Evolutionary conservation across 169 alveolate species (phyloP).

Genomic region (Babesia bigemina): DNA sequence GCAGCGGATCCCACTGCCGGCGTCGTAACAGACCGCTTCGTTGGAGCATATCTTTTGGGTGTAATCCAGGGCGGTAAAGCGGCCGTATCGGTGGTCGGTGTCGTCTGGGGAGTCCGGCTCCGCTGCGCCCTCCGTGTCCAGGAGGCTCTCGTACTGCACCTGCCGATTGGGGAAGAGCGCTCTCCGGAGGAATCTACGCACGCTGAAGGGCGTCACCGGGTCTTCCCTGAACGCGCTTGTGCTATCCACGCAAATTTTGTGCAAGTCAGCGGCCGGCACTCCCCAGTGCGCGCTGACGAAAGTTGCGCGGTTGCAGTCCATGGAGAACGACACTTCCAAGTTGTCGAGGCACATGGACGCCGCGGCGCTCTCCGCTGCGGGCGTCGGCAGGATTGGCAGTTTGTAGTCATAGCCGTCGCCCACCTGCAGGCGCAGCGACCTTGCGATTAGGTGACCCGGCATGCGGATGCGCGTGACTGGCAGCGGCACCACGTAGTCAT

Average conservation of each 20-base stretch:
- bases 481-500: slow-evolving; percentile 20
- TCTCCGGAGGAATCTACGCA: background rate
- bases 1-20: slow-evolving; percentile 47
- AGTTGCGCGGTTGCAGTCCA: slow-evolving; percentile 58
- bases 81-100: slow-evolving; percentile 16
- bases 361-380: background rate
- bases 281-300: slow-evolving; percentile 74
- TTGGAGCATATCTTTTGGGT: slow-evolving; percentile 35
- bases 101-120: slow-evolving; percentile 3
- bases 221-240: background rate
- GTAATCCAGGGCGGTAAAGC: slow-evolving; percentile 33
- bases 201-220: background rate
- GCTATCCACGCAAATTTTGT: slow-evolving; percentile 25
- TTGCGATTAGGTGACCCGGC: slow-evolving; percentile 49
- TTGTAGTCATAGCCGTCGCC: background rate
- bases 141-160: slow-evolving; percentile 17
- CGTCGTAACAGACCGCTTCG: slow-evolving; percentile 53
- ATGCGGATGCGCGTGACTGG: slow-evolving; percentile 56
- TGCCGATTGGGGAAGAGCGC: background rate
- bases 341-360: slow-evolving; percentile 8
- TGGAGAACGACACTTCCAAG: slow-evolving; percentile 25
- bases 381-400: background rate
- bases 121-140: slow-evolving; percentile 14
- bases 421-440: slow-evolving; percentile 10
- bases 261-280: slow-evolving; percentile 43